A percentile compares a stretch with the other conserved stretches of the same genome.
phyloP scores from a whole-genome alignment of 2,329 filamentous ascomycete genomes.

The Cercospora berteroae region DNA sequence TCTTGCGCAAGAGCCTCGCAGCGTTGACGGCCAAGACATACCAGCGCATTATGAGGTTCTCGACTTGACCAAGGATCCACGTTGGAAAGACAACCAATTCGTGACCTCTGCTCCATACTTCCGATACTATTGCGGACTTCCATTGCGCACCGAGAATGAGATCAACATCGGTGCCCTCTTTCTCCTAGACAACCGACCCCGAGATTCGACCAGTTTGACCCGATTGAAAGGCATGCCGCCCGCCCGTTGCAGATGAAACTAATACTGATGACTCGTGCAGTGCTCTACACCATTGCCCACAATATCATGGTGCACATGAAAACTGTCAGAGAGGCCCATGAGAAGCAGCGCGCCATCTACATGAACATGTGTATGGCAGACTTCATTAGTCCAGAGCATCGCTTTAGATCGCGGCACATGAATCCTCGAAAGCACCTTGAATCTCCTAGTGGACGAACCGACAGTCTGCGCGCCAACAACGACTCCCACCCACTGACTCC shows the following conservation, averaged over 20 bases:
- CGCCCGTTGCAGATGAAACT: not conserved
- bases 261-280: constrained; percentile 12
- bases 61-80: constrained; percentile 33
- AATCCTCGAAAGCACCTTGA: constrained; percentile 1
- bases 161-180: constrained; percentile 57
- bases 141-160: constrained; percentile 36
- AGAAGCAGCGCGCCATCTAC: constrained; percentile 30
- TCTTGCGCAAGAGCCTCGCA: constrained; percentile 34
- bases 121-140: constrained; percentile 38
- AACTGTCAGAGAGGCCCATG: constrained; percentile 37
- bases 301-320: constrained; percentile 41
- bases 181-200: constrained; percentile 58
- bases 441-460: not conserved
- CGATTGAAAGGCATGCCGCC: constrained; percentile 17
- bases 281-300: constrained; percentile 47
- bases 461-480: not conserved
- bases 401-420: constrained; percentile 21
- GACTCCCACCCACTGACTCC: not conserved
- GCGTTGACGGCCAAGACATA: constrained; percentile 28
- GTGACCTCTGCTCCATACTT: constrained; percentile 35
- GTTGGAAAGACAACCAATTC: constrained; percentile 35
- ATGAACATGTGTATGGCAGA: constrained; percentile 32
- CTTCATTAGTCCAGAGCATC: constrained; percentile 26
- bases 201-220: constrained; percentile 36
- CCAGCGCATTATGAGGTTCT: constrained; percentile 40